Conservation (phyloP, 2,329 filamentous ascomycete genomes). For the Alternaria sp. region DNA sequence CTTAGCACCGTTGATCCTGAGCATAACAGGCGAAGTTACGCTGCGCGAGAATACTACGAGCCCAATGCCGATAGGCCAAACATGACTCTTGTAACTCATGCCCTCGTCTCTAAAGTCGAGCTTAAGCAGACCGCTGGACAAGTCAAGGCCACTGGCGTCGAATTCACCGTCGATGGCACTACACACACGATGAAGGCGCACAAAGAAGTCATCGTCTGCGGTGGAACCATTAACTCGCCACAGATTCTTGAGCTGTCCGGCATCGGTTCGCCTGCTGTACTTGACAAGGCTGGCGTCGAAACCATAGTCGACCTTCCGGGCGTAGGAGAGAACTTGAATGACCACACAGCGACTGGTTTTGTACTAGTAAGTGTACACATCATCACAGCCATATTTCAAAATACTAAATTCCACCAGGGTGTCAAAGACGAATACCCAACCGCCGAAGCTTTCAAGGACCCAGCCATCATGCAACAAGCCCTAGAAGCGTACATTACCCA, state of each 20-base stretch:
- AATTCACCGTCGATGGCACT: conserved; percentile 51
- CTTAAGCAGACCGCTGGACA: conserved; percentile 53
- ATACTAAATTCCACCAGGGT: conserved; percentile 15
- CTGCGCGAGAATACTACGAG: conserved; percentile 49
- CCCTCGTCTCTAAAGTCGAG: conserved; percentile 57
- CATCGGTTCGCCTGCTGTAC: conserved; percentile 35
- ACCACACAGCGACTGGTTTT: conserved; percentile 38
- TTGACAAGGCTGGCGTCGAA: conserved; percentile 38
- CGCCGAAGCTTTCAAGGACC: conserved; percentile 33
- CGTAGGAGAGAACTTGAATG: conserved; percentile 50
- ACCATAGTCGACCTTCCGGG: conserved; percentile 38
- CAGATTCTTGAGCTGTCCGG: conserved; percentile 46
- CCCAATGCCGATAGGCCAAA: conserved; percentile 53
- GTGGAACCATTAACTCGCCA: conserved; percentile 39
- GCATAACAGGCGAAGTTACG: conserved; percentile 43
- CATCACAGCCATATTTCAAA: background rate
- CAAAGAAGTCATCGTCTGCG: conserved; percentile 43
- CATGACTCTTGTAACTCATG: conserved; percentile 58
- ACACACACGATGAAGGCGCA: conserved; percentile 36
- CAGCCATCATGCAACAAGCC: conserved; percentile 35
- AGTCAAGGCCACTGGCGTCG: conserved; percentile 48
- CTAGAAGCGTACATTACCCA: conserved; percentile 38
- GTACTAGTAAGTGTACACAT: conserved; percentile 20
- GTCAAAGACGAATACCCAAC: conserved; percentile 40
- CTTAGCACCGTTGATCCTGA: conserved; percentile 37